A percentile compares a stretch with the other conserved stretches of the same genome.
phyloP scores from a whole-genome alignment of 2,329 filamentous ascomycete genomes.

The Ceratocystis huliohia region DNA sequence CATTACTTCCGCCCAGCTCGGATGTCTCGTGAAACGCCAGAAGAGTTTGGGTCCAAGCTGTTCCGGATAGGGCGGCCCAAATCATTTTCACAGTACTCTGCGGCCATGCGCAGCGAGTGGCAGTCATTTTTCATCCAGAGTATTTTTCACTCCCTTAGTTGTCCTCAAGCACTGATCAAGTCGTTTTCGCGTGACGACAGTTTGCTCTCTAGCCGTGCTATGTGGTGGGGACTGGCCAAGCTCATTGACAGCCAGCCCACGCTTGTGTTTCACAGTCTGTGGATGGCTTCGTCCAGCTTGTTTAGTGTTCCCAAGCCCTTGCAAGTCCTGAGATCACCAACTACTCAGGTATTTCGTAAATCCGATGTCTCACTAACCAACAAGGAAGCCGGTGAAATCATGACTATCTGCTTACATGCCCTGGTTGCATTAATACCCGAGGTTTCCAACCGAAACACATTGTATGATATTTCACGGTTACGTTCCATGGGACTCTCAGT shows the following conservation, averaged over 20 bases:
- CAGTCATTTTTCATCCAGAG: slow-evolving; percentile 50
- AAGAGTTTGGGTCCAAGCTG: slow-evolving; percentile 11
- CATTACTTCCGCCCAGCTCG: slow-evolving; percentile 22
- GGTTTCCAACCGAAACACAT: slow-evolving; percentile 34
- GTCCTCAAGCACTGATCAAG: slow-evolving; percentile 40
- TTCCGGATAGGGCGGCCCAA: slow-evolving; percentile 13
- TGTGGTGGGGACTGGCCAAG: slow-evolving; percentile 51
- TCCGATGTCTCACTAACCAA: slow-evolving; percentile 33
- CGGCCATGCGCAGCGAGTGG: slow-evolving; percentile 37
- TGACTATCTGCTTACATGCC: slow-evolving; percentile 51
- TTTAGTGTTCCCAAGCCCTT: slow-evolving; percentile 42
- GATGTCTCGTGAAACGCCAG: slow-evolving; percentile 15
- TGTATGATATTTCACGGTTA: slow-evolving; percentile 49
- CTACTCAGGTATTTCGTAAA: slow-evolving; percentile 29
- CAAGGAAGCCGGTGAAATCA: slow-evolving; percentile 38
- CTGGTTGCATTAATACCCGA: slow-evolving; percentile 46
- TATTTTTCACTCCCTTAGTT: slow-evolving; percentile 50
- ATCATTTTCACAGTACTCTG: slow-evolving; percentile 23
- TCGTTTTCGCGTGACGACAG: slow-evolving; percentile 45
- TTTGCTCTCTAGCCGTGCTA: slow-evolving; percentile 46
- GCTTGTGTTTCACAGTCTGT: slow-evolving; percentile 51
- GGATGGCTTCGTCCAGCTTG: slow-evolving; percentile 46
- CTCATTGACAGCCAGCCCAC: slow-evolving; percentile 45
- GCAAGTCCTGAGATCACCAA: slow-evolving; percentile 31
- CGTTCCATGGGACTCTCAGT: slow-evolving; percentile 46